Evolutionary conservation across 179 eudicot species (phyloP), one percentile per base, ranked within the genome.

Genomic region (Camellia oleifera): DNA sequence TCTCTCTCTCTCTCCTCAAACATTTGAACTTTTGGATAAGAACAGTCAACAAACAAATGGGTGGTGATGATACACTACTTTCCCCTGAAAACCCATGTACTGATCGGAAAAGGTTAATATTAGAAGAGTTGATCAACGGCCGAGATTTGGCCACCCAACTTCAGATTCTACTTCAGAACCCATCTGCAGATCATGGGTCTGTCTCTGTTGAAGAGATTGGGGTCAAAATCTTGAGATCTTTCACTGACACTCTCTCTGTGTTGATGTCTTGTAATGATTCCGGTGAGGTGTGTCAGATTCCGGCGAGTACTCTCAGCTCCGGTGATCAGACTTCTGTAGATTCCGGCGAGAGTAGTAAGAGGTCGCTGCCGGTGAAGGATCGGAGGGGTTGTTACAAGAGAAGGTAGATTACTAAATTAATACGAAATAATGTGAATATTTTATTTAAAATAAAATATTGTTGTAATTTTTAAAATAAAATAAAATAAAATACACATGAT

Each of bases 311-410:
- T 40, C 74, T 8, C 7, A 52, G 50, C 77, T 54, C 20, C 26
- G 72, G 78, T n/a, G 82, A 72, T 42, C 53, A 12, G 78, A 66
- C 61, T 12, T 72, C 71, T 0, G 77, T 50, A 11, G 77, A 79
- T 23, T 85, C 83, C 75, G 83, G 83, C 44, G 79, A 74, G 70
- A 79, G 73, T 11, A 11, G 50, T 67, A 76, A 72, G 77, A 45
- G 63, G 82, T 74, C 58, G 56, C 79, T 52, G 56, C 74, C 44
- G 75, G 78, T 61, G 40, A 81, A 68, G 73, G 84, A 69, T 12
- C 84, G 78, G 81, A 76, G 88, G 65, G 88, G 88, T 5, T 74
- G 83, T 73, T 86, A 83, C 71, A 84, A 81, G 76, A 84, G 87
- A 71, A 82, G 89, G 89, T 86, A 8, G 4, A 72, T 26, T 26